These are phyloP conservation scores for Quercus robur DNA, from an alignment of 306 rosid species.

Conservation along the genomic window DNA sequence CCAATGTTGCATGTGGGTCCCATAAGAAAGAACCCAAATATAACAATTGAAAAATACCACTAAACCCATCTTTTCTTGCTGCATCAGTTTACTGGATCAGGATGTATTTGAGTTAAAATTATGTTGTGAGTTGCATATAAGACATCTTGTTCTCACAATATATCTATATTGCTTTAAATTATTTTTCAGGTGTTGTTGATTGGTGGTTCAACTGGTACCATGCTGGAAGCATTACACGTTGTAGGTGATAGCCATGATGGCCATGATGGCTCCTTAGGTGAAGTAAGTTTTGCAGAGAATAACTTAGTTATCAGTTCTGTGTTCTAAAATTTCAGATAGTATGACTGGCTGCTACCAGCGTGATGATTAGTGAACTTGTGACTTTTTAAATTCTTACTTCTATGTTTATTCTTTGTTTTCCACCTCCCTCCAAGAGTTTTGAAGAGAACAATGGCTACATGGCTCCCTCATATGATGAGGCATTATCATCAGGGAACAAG, in stretches of 20 bases:
- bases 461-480: slow-evolving; percentile 77
- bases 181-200: slow-evolving; percentile 80
- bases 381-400: not conserved
- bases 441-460: slow-evolving; percentile 65
- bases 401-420: slow-evolving; percentile 3
- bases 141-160: not conserved
- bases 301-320: slow-evolving; percentile 1
- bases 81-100: no score
- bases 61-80: no score
- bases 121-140: not conserved
- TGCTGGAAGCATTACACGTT: slow-evolving; percentile 93
- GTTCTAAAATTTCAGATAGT: not conserved
- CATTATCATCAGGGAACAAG: slow-evolving; percentile 75
- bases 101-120: not conserved
- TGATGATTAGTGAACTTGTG: not conserved
- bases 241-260: slow-evolving; percentile 70
- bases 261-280: slow-evolving; percentile 52
- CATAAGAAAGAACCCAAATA: no score
- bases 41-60: no score
- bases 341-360: not conserved
- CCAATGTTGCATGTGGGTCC: no score
- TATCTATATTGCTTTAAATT: not conserved
- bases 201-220: slow-evolving; percentile 97
- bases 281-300: slow-evolving; percentile 57
- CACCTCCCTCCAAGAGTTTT: slow-evolving; percentile 32